Evolutionary conservation across 2,329 filamentous ascomycete genomes (phyloP), one percentile per base, ranked within the genome.

Genomic region (Diaporthe destruens): DNA sequence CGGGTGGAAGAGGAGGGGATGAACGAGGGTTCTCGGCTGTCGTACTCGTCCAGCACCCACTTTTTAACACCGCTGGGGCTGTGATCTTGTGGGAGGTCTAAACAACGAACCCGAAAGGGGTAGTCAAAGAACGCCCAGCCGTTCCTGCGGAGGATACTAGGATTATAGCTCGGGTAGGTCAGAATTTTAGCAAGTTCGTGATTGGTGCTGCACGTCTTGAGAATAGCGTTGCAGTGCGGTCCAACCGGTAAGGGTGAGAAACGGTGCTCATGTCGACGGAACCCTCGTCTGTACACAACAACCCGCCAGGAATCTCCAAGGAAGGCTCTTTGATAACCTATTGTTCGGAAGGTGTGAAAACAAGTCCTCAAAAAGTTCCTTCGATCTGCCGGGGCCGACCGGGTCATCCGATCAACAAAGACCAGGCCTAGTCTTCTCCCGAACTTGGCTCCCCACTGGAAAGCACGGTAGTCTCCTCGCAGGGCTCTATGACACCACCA

Each of bases 271-370:
- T 0, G 2, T 6, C 6, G 14, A 14, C 3, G 3, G 34, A 36
- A 36, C 4, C 42, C 42, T 14, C 32, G 20, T 11, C 0, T 6
- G 20, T 14, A 1, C 20, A 23, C 20, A 8, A 23, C n/a, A 7
- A 16, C 34, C 18, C 16, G 6, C 55, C 55, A 57, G 12, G 14
- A 0, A 2, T 3, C 3, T 29, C 1, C 1, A 16, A 39, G 20
- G 8, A 29, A 20, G 1, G 12, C 1, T 3, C 14, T 2, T 2
- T 20, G 3, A 6, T 32, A 0, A 34, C 0, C 2, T 20, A 8
- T 5, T 25, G 8, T 0, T 7, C 20, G 6, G 6, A 32, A 6
- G 2, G 29, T 23, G 11, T 34, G 20, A 6, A 36, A 49, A 5
- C 4, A 20, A 16, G 1, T 11, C 14, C 59, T 20, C 42, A 65